Base-by-base conservation (phyloP, 1,284 basidiomycete species). In the Cerrena zonata region DNA sequence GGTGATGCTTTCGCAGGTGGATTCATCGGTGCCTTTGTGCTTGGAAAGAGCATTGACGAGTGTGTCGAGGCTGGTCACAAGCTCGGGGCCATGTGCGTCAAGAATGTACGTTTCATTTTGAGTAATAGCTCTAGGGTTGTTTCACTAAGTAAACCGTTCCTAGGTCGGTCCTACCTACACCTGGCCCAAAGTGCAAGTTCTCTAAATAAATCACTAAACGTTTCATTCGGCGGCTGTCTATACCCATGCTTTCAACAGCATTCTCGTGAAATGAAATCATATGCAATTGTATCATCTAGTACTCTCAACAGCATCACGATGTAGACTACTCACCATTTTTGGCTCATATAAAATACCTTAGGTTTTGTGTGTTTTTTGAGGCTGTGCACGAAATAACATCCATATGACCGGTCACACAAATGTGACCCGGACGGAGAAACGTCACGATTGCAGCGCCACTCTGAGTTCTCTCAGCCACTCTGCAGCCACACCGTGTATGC, bases 1-100 rank as follows among this genome's bases (percentile, higher is more conserved):
- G 96, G 96, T 48, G 96, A 99, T 69, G 94, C 93, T 47, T 99
- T 99, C 61, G 93, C 94, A n/a, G 96, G 96, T 56, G 96, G 92
- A 45, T 94, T 98, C 76, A 68, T 98, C 46, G 96, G 91, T 47
- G 94, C 89, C 1, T 78, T 85, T 48, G 84, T 93, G 47, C 69
- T 80, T 39, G 94, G 92, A 22, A 97, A 93, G 79, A 71, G 64
- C 42, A 65, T 94, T 45, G 86, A 90, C 39, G 84, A 92, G 67
- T 81, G 80, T 50, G 79, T 99, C 56, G 80, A 89, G 68, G 82
- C 82, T 40, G 96, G 95, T 2, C 95, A 99, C 74, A 88, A 86
- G 70, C 68, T 98, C 61, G 95, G 90, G 51, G 73, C 80, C 56
- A 93, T 96, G 82, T 91, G 87, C 73, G 86, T 97, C 49, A 82